Percentiles rank a stretch among this genome's conserved stretches.
These are phyloP conservation scores for Coemansia guatemalensis DNA, from an alignment of 192 early-diverging fungal species.

Conservation along the genomic window DNA sequence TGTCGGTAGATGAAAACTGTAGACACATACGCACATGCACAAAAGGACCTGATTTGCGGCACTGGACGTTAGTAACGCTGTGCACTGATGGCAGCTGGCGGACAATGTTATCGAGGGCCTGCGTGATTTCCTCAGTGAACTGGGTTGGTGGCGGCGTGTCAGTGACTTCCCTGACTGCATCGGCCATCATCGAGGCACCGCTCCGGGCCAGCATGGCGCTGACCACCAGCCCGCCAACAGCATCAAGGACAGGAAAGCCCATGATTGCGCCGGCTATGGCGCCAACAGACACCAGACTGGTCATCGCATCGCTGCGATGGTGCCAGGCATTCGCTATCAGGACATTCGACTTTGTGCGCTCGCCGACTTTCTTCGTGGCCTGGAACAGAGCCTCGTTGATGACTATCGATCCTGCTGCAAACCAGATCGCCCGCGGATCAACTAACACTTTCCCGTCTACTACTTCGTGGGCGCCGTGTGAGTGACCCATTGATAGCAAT, in stretches of 20 bases:
- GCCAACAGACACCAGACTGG: conserved; percentile 68
- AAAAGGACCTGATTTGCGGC: conserved; percentile 48
- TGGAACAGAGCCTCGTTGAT: conserved; percentile 79
- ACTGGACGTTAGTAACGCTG: conserved; percentile 22
- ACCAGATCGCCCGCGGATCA: conserved; percentile 70
- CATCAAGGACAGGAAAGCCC: conserved; percentile 71
- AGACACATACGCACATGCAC: conserved; percentile 29
- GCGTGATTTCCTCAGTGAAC: conserved; percentile 26
- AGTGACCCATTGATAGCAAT: conserved; percentile 27
- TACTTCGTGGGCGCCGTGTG: conserved; percentile 27
- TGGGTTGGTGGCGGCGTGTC: conserved; percentile 49
- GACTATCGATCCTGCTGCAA: conserved; percentile 65
- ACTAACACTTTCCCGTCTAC: conserved; percentile 33
- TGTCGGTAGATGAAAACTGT: conserved; percentile 20
- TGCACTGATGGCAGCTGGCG: conserved; percentile 4
- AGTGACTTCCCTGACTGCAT: conserved; percentile 55
- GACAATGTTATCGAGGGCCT: conserved; percentile 16
- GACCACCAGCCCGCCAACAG: conserved; percentile 73
- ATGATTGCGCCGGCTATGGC: conserved; percentile 73
- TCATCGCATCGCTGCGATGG: conserved; percentile 76
- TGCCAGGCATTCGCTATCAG: conserved; percentile 87
- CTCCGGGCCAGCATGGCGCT: conserved; percentile 69
- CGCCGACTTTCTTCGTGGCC: conserved; percentile 67
- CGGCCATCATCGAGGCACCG: conserved; percentile 56
- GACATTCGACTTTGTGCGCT: conserved; percentile 63